Conservation (phyloP, 306 rosid genomes). For the Rosa lucieae region DNA sequence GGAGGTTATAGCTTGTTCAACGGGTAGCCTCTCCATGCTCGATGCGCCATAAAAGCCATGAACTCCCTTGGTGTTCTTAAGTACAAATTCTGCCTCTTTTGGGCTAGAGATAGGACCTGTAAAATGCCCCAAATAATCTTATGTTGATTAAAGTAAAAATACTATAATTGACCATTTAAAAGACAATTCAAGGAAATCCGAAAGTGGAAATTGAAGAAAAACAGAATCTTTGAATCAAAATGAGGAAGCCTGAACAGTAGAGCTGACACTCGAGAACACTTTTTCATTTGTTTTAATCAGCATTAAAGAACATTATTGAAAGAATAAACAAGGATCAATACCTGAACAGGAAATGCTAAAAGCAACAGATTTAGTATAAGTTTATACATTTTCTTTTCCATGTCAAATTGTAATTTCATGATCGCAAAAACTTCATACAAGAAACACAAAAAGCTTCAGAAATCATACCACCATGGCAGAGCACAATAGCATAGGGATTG, state of each 20-base stretch:
- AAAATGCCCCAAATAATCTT: conserved; percentile 20
- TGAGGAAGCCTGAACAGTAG: neutral
- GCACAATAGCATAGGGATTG: conserved; percentile 66
- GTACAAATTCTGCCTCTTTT: conserved; percentile 72
- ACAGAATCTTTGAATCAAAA: neutral
- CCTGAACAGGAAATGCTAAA: neutral
- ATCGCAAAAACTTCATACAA: neutral
- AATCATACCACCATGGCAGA: conserved; percentile 85
- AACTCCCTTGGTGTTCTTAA: conserved; percentile 78
- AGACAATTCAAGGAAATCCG: neutral
- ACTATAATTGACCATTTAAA: neutral
- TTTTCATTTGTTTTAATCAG: neutral
- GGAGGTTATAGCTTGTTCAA: conserved; percentile 84
- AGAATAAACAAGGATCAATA: neutral
- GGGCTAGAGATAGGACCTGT: conserved; percentile 96
- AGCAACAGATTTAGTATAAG: neutral
- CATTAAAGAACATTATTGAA: neutral
- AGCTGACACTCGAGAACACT: neutral
- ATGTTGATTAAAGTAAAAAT: neutral
- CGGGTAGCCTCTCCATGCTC: conserved; percentile 93
- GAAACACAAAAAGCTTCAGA: conserved; percentile 4
- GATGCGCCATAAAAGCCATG: conserved; percentile 97
- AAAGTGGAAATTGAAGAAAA: neutral
- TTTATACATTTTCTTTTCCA: neutral
- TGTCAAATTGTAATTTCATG: neutral